Base-by-base conservation (phyloP, 768 basidiomycete species). In the Russula ochroleuca region DNA sequence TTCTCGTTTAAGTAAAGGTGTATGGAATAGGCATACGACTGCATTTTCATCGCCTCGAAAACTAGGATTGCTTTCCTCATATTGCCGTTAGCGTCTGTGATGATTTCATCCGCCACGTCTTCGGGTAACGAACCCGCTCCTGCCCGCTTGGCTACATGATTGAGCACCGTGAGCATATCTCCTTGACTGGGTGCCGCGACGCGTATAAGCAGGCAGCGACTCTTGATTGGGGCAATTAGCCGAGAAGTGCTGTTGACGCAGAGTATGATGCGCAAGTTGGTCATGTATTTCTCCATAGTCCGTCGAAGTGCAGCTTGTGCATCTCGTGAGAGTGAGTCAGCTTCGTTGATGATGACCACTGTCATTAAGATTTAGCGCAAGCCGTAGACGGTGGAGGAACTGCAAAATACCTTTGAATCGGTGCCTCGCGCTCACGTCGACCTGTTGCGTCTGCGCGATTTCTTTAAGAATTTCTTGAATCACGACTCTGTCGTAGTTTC, bases 251-350 rank as follows among this genome's bases (percentile, higher is more conserved):
- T 94, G 74, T 94, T 95, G 23, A 95, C 94, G 72, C 95, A 98
- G 0, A 99, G 81, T 69, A 99, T 96, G 70, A 99, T 88, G 33
- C 96, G 86, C 84, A 99, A 84, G 73, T 98, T 99, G 47, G 88
- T 86, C 90, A 97, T 98, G 79, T 96, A 98, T 75, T 98, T 98
- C 73, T 99, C 96, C 96, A 98, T 99, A 11, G 96, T 99, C 62
- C 96, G 82, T 70, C 96, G 87, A 38, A 99, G 82, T 9, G 96
- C 96, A 0, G 96, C 94, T 78, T 99, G 96, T 1, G 96, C 96
- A 76, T 99, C 96, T 59, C 96, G 87, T 13, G 92, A 87, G 47
- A 99, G 81, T 0, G 92, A 88, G 73, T 99, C 96, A 2, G 96
- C 96, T 76, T 98, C 96, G 69, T 98, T 98, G 71, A 99, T 97